A percentile compares a stretch with the other conserved stretches of the same genome.
These are phyloP conservation scores for Tolypocladium tropicale DNA, from an alignment of 2,329 filamentous ascomycete genomes.

Conservation along the genomic window DNA sequence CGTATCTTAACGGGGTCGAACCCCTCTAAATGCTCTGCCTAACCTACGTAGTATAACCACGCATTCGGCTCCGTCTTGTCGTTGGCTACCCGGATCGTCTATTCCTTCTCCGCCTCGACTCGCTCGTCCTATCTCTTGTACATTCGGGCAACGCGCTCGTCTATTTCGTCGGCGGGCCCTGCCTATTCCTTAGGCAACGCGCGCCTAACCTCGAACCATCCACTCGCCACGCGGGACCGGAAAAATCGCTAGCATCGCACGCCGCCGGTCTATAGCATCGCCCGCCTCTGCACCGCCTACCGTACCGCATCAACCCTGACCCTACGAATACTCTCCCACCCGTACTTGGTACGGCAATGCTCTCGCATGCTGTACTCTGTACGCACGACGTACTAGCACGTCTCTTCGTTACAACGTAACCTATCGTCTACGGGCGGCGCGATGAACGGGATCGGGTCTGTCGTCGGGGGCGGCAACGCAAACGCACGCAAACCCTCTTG, in stretches of 20 bases:
- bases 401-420: background rate
- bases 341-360: background rate
- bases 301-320: background rate
- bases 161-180: background rate
- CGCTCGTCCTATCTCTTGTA: background rate
- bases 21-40: slow-evolving; percentile 1
- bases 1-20: background rate
- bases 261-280: background rate
- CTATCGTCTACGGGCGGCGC: background rate
- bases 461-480: background rate
- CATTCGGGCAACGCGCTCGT: background rate
- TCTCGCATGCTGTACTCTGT: background rate
- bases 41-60: slow-evolving; percentile 1
- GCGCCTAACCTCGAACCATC: slow-evolving; percentile 1
- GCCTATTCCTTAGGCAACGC: background rate
- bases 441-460: background rate
- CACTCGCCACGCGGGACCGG: background rate
- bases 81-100: background rate
- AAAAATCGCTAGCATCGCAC: slow-evolving; percentile 1
- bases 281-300: background rate
- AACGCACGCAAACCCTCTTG: background rate
- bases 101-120: background rate
- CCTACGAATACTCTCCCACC: background rate
- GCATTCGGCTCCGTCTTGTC: slow-evolving; percentile 1
- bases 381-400: background rate